Conservation (phyloP, 164 flowering plant species). For the Buxus sempervirens region DNA sequence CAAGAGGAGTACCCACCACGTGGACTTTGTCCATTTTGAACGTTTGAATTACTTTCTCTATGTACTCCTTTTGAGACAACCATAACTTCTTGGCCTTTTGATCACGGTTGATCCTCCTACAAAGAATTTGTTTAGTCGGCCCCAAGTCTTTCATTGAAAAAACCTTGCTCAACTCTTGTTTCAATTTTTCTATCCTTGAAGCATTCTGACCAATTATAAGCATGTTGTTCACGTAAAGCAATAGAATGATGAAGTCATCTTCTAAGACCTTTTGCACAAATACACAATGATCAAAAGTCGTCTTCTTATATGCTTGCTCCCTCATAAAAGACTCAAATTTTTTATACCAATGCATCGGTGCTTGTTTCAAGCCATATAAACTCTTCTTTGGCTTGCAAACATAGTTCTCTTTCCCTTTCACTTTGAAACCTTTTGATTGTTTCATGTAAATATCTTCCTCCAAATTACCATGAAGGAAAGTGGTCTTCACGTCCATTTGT, state of each 20-base stretch:
- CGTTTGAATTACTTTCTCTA: too few relatives aligned
- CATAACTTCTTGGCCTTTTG: not conserved
- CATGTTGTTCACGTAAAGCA: not conserved
- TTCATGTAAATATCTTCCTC: not conserved
- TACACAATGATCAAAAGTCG: not conserved
- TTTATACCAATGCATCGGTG: not conserved
- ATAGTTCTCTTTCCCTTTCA: not conserved
- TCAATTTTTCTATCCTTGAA: not conserved
- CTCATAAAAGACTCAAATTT: too few relatives aligned
- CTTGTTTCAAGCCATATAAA: not conserved
- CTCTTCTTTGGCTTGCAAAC: not conserved
- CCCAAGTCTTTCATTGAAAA: not conserved
- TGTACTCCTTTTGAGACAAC: not conserved
- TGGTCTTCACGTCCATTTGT: constrained; percentile 1
- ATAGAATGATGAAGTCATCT: too few relatives aligned
- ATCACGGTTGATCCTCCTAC: not conserved
- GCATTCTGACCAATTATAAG: not conserved
- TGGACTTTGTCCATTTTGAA: not conserved
- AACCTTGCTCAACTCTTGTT: not conserved
- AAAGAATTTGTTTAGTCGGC: not conserved
- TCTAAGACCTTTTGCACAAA: not conserved
- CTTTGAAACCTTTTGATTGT: not conserved
- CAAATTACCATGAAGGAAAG: not conserved
- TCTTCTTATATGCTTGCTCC: too few relatives aligned
- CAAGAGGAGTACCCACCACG: not conserved